Evolutionary conservation across 345 rosid genomes (phyloP).

Genomic region (Raphanus raphanistrum): DNA sequence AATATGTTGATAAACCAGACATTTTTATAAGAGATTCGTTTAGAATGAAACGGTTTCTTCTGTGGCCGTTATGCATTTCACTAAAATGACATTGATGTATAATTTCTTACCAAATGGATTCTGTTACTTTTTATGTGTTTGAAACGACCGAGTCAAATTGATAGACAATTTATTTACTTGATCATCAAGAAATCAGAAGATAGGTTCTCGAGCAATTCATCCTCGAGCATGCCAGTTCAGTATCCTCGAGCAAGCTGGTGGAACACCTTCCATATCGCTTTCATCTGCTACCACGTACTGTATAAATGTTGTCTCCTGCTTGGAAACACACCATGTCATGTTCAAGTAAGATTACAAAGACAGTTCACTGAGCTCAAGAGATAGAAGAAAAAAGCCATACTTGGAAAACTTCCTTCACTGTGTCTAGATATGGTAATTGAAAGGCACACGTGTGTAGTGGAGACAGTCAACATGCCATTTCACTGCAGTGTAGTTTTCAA

Average conservation of each 20-base stretch:
- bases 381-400: conserved; percentile 41
- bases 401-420: conserved; percentile 86
- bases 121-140: neutral
- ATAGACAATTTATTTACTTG: neutral
- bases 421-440: conserved; percentile 44
- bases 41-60: neutral
- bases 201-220: too few relatives aligned
- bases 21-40: too few relatives aligned
- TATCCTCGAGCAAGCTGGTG: conserved; percentile 67
- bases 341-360: neutral
- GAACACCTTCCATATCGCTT: conserved; percentile 80
- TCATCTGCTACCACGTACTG: conserved; percentile 88
- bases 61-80: neutral
- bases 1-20: neutral
- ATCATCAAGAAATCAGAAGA: neutral
- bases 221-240: conserved; percentile 97
- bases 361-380: neutral
- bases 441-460: neutral
- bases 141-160: neutral
- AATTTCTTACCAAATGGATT: neutral
- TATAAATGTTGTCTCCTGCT: conserved; percentile 87
- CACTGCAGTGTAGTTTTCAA: conserved; percentile 14
- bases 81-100: neutral
- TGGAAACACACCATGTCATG: conserved; percentile 20
- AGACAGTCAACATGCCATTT: conserved; percentile 8